phyloP scores from a whole-genome alignment of 768 basidiomycete genomes.

The Mycena chlorophos region DNA sequence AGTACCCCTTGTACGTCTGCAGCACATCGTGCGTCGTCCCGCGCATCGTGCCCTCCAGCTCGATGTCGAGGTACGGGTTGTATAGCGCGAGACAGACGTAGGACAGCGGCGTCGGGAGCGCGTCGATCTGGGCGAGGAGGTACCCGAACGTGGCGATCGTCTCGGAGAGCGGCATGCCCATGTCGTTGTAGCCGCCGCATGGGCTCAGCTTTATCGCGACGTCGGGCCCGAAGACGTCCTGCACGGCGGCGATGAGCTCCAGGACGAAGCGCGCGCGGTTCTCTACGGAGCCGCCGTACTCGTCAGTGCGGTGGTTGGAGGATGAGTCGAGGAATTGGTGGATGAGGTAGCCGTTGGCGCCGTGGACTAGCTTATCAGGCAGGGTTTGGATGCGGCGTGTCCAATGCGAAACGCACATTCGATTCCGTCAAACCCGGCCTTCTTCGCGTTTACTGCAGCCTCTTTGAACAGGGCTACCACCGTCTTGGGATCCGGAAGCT shows the following conservation, averaged over 20 bases:
- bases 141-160: slow-evolving; percentile 25
- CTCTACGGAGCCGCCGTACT: slow-evolving; percentile 42
- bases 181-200: slow-evolving; percentile 6
- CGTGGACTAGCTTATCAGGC: slow-evolving; percentile 28
- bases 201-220: slow-evolving; percentile 35
- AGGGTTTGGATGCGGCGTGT: not conserved
- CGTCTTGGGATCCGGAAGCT: slow-evolving; percentile 30
- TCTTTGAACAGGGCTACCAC: slow-evolving; percentile 30
- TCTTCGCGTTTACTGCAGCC: slow-evolving; percentile 35
- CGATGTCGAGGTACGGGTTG: slow-evolving; percentile 24
- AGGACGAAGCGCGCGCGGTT: slow-evolving; percentile 40
- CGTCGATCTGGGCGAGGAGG: slow-evolving; percentile 20
- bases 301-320: slow-evolving; percentile 36
- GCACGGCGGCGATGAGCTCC: slow-evolving; percentile 31
- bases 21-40: slow-evolving; percentile 42
- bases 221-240: slow-evolving; percentile 32
- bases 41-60: slow-evolving; percentile 35
- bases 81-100: slow-evolving; percentile 38
- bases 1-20: slow-evolving; percentile 20
- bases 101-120: slow-evolving; percentile 18
- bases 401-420: not conserved
- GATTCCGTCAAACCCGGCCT: slow-evolving; percentile 10
- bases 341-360: slow-evolving; percentile 32
- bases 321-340: slow-evolving; percentile 36
- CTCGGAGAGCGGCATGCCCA: slow-evolving; percentile 27